phyloP scores from a whole-genome alignment of 2,329 filamentous ascomycete genomes.

The Claviceps pusilla region DNA sequence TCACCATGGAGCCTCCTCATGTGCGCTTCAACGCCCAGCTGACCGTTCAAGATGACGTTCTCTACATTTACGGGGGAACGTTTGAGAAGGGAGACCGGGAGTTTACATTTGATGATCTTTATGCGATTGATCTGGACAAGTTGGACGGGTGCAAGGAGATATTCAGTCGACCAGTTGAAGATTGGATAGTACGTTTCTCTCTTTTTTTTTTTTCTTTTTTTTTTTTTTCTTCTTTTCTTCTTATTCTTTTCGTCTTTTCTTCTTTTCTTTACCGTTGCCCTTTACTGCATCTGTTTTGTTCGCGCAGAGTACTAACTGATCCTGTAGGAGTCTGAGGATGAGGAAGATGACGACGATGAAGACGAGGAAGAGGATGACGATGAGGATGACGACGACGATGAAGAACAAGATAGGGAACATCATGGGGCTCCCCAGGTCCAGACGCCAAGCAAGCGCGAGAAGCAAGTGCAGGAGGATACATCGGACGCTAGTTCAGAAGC shows the following conservation, averaged over 20 bases:
- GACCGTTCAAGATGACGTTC: constrained; percentile 76
- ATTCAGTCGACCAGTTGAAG: constrained; percentile 67
- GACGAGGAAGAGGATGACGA: constrained; percentile 36
- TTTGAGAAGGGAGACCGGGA: constrained; percentile 91
- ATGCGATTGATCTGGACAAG: constrained; percentile 85
- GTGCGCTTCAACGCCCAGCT: constrained; percentile 81
- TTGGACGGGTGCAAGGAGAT: constrained; percentile 87
- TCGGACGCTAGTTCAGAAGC: constrained; percentile 23
- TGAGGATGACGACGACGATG: constrained; percentile 39
- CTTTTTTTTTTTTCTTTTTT: constrained; percentile 2
- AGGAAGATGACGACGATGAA: constrained; percentile 27
- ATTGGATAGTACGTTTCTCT: constrained; percentile 51
- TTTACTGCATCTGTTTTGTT: background rate
- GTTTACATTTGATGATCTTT: constrained; percentile 90
- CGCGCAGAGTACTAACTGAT: background rate
- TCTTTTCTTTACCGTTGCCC: too few relatives aligned
- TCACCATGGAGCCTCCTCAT: constrained; percentile 74
- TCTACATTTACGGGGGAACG: constrained; percentile 91
- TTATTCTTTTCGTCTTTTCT: too few relatives aligned
- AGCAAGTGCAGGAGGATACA: constrained; percentile 36
- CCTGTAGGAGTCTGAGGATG: constrained; percentile 39
- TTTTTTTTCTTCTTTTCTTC: background rate
- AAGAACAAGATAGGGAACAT: constrained; percentile 32
- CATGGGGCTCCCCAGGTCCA: constrained; percentile 24
- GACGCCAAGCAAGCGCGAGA: constrained; percentile 42